phyloP scores from a whole-genome alignment of 352 stramenopile species.

The Salisapilia sapeloensis region DNA sequence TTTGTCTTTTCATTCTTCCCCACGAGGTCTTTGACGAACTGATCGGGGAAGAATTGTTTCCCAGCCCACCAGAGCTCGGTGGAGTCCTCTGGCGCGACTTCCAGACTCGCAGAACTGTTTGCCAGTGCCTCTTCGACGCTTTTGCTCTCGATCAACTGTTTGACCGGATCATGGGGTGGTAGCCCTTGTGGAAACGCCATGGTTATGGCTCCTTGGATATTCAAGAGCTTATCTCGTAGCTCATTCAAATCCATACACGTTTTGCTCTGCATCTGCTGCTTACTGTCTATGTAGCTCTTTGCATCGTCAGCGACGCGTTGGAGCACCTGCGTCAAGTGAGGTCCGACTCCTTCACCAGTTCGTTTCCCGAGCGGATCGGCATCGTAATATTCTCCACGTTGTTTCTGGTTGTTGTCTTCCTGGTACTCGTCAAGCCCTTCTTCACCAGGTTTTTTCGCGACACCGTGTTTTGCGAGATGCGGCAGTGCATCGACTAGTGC shows the following conservation, averaged over 20 bases:
- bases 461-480: conserved; percentile 63
- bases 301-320: conserved; percentile 55
- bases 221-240: conserved; percentile 86
- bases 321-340: conserved; percentile 65
- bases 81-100: conserved; percentile 70
- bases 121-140: conserved; percentile 32
- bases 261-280: conserved; percentile 49
- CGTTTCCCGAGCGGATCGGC: conserved; percentile 72
- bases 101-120: conserved; percentile 49
- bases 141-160: conserved; percentile 64
- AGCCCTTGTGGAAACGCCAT: conserved; percentile 94
- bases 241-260: conserved; percentile 29
- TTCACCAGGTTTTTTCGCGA: conserved; percentile 69
- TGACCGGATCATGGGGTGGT: conserved; percentile 78
- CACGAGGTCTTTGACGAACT: conserved; percentile 79
- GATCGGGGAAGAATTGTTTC: conserved; percentile 88
- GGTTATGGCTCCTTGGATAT: conserved; percentile 81
- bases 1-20: conserved; percentile 95
- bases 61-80: conserved; percentile 90
- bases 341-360: conserved; percentile 78
- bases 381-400: conserved; percentile 67
- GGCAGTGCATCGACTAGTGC: conserved; percentile 63
- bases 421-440: conserved; percentile 82
- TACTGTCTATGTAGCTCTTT: conserved; percentile 48
- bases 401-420: conserved; percentile 19